Base-by-base conservation (phyloP, 139 green algal species). In the Closterium sp. region DNA sequence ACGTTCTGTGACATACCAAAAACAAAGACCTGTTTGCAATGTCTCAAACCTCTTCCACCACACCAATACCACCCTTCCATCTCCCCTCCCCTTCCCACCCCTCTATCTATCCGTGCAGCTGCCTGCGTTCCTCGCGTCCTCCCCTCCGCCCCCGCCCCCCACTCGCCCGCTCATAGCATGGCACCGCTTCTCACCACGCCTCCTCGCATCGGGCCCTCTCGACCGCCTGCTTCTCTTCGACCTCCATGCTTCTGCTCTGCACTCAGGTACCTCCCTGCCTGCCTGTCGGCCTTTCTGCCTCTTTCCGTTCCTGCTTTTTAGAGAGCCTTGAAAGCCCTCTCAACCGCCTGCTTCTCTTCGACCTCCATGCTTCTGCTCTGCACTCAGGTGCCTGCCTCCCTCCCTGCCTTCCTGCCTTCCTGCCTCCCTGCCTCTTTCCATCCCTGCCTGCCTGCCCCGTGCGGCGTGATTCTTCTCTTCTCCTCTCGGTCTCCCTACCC, bases 221-320 rank as follows among this genome's bases (percentile, higher is more conserved):
- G 85, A 88, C 29, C 85, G 85, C 85, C 28, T 88, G 9, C 85
- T 88, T 22, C 85, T 88, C 29, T 88, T 34, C 29, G 85, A 88
- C 85, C 85, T 88, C 29, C 29, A 88, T 22, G 21, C 85, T 19
- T 31, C 29, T 22, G 85, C 29, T 24, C 62, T 79, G 29, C 29
- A 88, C 11, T 31, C 85, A n/a, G 85, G 29, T 31, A 9, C 84
- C 84, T 30, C 84, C 7, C n/a, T 29, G n/a, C 42, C 7, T n/a
- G n/a, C n/a, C n/a, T n/a, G n/a, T n/a, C n/a, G n/a, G n/a, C n/a
- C 7, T 62, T 62, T 62, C 42, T 62, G 5, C 42, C 42, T 7
- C 42, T 62, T 62, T 62, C 42, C 42, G n/a, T n/a, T n/a, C n/a
- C n/a, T n/a, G n/a, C n/a, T n/a, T n/a, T n/a, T n/a, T n/a, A n/a